Base-by-base conservation (phyloP, 108 stramenopile genomes). In the Hondaea fermentalgiana region DNA sequence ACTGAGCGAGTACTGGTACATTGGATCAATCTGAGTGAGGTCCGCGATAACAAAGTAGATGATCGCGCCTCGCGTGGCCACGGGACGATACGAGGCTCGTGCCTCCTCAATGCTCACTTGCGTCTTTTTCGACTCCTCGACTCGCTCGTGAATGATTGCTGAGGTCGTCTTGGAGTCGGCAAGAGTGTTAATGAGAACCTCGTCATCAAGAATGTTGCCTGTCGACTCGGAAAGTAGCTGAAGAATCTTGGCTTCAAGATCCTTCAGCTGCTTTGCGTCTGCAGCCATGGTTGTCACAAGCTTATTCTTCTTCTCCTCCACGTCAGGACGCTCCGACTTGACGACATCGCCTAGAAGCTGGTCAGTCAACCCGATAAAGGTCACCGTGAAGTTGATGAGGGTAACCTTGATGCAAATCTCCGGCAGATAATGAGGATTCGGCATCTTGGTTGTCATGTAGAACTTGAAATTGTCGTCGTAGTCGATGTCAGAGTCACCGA, bases 381-480 rank as follows among this genome's bases (percentile, higher is more conserved):
- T 95, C 87, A 95, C 94, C 5, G 94, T 94, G 88, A 95, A 95
- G 89, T 95, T 95, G 87, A 95, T 94, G 6, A 95, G 44, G 43
- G 94, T 95, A 58, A 93, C 93, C 87, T 94, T 94, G 90, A 94
- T 95, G 88, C 91, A 94, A 21, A 94, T 93, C 71, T 95, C 94
- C 8, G 94, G 94, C 16, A 94, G 89, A 89, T 94, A 95, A 91
- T 95, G 94, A n/a, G 94, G 94, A 91, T 95, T 95, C 14, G 93
- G 92, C 88, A 93, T 72, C 92, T 94, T 95, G 19, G 93, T 92
- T 5, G 94, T 93, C 91, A 95, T 93, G 72, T 93, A 95, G 58
- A 95, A 59, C 69, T 89, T 91, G 90, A 95, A 95, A 0, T 88
- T 58, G 49, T 72, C 90, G 53, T 92, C 91, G 90, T 94, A 95